Conservation (phyloP, 768 basidiomycete species). For the Pleurotus giganteus region DNA sequence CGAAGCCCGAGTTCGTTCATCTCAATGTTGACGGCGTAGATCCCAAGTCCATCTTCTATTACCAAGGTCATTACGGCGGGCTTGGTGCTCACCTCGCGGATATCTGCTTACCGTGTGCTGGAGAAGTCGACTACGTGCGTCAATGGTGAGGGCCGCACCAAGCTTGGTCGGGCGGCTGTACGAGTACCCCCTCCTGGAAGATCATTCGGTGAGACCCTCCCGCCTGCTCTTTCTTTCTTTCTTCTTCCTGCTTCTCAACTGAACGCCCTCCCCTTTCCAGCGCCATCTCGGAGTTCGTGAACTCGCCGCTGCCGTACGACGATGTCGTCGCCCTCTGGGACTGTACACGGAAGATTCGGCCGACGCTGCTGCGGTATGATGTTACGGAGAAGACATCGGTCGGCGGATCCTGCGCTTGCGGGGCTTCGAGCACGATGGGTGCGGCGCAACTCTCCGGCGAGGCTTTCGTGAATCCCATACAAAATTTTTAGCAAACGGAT, state of each 20-base stretch:
- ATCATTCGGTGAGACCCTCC: slow-evolving; percentile 70
- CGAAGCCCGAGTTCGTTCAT: slow-evolving; percentile 92
- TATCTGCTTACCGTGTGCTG: slow-evolving; percentile 83
- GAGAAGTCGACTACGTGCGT: slow-evolving; percentile 90
- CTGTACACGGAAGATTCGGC: slow-evolving; percentile 96
- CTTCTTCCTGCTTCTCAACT: too few relatives aligned
- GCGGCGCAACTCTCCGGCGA: slow-evolving; percentile 53
- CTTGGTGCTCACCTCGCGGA: slow-evolving; percentile 96
- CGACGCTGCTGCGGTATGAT: slow-evolving; percentile 85
- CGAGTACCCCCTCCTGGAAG: slow-evolving; percentile 98
- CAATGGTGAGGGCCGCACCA: slow-evolving; percentile 95
- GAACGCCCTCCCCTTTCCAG: too few relatives aligned
- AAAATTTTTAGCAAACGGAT: slow-evolving; percentile 96
- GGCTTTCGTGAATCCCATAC: slow-evolving; percentile 76
- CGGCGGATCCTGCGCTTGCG: slow-evolving; percentile 64
- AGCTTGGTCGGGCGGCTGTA: slow-evolving; percentile 89
- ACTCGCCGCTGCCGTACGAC: slow-evolving; percentile 82
- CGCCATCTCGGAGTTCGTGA: slow-evolving; percentile 88
- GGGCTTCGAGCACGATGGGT: slow-evolving; percentile 60
- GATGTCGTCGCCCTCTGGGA: slow-evolving; percentile 81
- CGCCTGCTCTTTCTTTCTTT: background rate
- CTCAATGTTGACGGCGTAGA: slow-evolving; percentile 95
- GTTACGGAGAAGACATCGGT: slow-evolving; percentile 70
- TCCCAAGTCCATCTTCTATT: slow-evolving; percentile 83
- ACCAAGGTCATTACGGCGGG: slow-evolving; percentile 98